These are phyloP conservation scores for Plenodomus tracheiphilus DNA, from an alignment of 2,329 filamentous ascomycete species.

Conservation along the genomic window DNA sequence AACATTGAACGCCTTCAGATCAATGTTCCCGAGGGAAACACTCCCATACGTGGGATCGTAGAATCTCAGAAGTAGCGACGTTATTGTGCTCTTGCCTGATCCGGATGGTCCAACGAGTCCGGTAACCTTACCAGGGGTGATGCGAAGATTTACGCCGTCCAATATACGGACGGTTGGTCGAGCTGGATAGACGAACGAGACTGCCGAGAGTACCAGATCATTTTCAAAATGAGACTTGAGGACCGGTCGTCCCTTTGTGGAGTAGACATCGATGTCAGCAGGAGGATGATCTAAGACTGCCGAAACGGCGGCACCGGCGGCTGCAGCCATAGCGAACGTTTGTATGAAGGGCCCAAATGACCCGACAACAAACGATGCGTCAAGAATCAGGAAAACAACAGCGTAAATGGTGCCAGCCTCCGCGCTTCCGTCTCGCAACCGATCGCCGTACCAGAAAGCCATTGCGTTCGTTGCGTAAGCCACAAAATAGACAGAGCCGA, in stretches of 20 bases:
- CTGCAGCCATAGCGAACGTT: conserved; percentile 57
- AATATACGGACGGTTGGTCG: conserved; percentile 47
- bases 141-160: conserved; percentile 40
- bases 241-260: conserved; percentile 27
- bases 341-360: conserved; percentile 66
- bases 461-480: conserved; percentile 52
- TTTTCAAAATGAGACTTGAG: conserved; percentile 23
- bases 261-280: conserved; percentile 46
- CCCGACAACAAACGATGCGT: conserved; percentile 66
- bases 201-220: conserved; percentile 42
- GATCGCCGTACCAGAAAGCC: conserved; percentile 51
- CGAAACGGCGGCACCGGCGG: conserved; percentile 53
- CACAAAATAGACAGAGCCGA: conserved; percentile 50
- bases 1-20: conserved; percentile 35
- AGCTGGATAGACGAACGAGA: conserved; percentile 51
- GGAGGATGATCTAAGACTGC: conserved; percentile 49
- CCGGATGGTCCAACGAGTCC: conserved; percentile 52
- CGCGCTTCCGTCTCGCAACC: conserved; percentile 27
- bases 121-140: conserved; percentile 48
- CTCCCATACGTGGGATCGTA: conserved; percentile 40
- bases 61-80: conserved; percentile 48
- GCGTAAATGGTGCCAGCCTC: conserved; percentile 62
- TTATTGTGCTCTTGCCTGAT: conserved; percentile 45
- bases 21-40: conserved; percentile 30
- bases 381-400: conserved; percentile 66